Conservation (phyloP, 1,139 yeast genomes). For the Wickerhamiella infanticola region DNA sequence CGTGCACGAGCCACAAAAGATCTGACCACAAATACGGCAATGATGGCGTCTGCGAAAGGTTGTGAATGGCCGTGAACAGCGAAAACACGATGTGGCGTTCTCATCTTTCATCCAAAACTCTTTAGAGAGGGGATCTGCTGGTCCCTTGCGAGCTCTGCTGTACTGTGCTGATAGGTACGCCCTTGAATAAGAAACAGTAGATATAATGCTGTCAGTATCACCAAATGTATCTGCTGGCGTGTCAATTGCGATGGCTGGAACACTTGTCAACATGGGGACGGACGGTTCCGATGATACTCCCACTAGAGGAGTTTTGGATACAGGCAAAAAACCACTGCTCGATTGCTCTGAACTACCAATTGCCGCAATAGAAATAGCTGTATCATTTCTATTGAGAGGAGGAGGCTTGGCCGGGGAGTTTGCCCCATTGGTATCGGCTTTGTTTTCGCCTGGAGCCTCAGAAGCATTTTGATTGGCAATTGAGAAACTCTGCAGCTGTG, state of each 20-base stretch:
- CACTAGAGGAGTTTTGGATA: neutral
- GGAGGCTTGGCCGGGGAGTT: neutral
- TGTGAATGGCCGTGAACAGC: slow-evolving; percentile 58
- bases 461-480: neutral
- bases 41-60: slow-evolving; percentile 84
- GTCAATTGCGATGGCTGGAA: neutral
- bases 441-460: neutral
- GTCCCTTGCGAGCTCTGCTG: slow-evolving; percentile 10
- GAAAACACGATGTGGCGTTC: slow-evolving; percentile 65
- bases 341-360: neutral
- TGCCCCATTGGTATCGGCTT: neutral
- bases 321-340: neutral
- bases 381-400: neutral
- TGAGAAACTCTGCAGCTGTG: neutral
- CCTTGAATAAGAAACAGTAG: slow-evolving; percentile 13
- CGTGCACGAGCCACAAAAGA: slow-evolving; percentile 83
- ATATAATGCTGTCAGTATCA: slow-evolving; percentile 2
- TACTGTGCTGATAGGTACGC: slow-evolving; percentile 15
- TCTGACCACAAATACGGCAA: slow-evolving; percentile 91
- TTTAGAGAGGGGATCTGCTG: slow-evolving; percentile 22
- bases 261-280: neutral
- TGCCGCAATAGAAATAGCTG: neutral
- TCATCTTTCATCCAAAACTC: slow-evolving; percentile 92
- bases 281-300: neutral
- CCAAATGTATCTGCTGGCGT: neutral